Evolutionary conservation across 2,329 filamentous ascomycete species (phyloP), one percentile per base, ranked within the genome.

Genomic region (Talaromyces sp.): DNA sequence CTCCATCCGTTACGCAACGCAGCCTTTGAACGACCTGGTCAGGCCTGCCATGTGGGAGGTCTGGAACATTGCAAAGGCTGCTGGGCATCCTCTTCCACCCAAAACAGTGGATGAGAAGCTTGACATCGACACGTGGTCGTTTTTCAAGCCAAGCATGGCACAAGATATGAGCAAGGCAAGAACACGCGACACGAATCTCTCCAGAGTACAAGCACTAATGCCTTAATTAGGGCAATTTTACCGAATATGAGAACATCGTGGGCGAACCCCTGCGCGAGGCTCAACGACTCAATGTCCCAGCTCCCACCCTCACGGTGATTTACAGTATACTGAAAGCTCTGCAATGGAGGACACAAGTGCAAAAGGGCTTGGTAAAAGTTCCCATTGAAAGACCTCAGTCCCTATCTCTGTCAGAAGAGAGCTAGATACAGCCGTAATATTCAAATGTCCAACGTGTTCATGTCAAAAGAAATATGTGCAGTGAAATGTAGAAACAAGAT

Each of bases 191-290:
- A 3, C 3, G 34, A 15, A 10, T 56, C 13, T n/a, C 47, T 2
- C 2, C 1, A 34, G 13, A 31, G 49, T 61, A 47, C 38, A 8
- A 38, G 10, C 31, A 27, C 61, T 65, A 25, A 51, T 29, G 1
- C 36, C 59, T 38, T 43, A 13, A 25, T 3, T 22, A 81, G 81
- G 81, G 84, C 17, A 86, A 85, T 69, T 83, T 80, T 58, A 82
- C 84, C 66, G 84, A 86, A 71, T 78, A 81, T 47, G 84, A 86
- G 69, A 85, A 81, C 66, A 78, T 86, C 36, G 72, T 86, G 3
- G 84, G 84, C 0, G 84, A 86, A 72, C 83, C 84, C 17, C 66
- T 86, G 36, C 75, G 81, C 1, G 83, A 83, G 68, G 84, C 80
- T 1, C 78, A 79, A 68, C 71, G 70, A 29, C 71, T 77, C 0